Evolutionary conservation across 768 basidiomycete genomes (phyloP).

Genomic region (Rhodotorula kratochvilovae): DNA sequence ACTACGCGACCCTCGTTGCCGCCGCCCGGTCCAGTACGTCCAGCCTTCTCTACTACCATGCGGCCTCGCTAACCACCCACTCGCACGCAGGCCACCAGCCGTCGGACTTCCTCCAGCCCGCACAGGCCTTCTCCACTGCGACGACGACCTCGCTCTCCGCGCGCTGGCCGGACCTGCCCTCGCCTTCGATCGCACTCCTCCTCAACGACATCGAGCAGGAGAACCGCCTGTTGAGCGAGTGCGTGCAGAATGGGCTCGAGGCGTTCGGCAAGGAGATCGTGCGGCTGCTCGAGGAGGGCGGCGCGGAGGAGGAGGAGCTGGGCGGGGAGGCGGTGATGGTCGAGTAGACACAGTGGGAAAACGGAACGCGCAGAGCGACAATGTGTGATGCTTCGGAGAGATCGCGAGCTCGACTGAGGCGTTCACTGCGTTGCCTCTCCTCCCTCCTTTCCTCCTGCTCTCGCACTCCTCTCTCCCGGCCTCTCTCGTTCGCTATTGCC

Average conservation of each 20-base stretch:
- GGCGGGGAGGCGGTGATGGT: constrained; percentile 2
- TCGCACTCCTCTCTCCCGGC: too few species aligned
- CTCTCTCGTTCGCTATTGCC: too few species aligned
- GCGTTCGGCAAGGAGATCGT: constrained; percentile 45
- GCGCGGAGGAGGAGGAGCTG: constrained; percentile 3
- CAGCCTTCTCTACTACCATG: too few species aligned
- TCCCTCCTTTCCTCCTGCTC: too few species aligned
- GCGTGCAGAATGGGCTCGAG: constrained; percentile 44
- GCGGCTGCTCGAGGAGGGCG: constrained; percentile 39
- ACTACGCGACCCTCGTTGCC: constrained; percentile 60
- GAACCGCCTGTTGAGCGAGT: constrained; percentile 40
- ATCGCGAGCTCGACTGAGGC: too few species aligned
- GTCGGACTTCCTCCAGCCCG: constrained; percentile 34
- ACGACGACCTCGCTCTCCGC: constrained; percentile 44
- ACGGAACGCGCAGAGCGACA: too few species aligned
- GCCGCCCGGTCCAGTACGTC: constrained; percentile 37
- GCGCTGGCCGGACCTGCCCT: constrained; percentile 42
- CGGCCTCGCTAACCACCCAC: neutral
- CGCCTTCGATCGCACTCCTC: constrained; percentile 42
- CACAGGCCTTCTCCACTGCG: constrained; percentile 40
- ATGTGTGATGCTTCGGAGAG: too few species aligned
- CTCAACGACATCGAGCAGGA: constrained; percentile 47
- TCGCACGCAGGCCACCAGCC: constrained; percentile 13
- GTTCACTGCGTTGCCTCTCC: too few species aligned
- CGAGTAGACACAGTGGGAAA: constrained; percentile 9